phyloP scores from a whole-genome alignment of 208 protist genomes.

The Wallacemonas sp. region DNA sequence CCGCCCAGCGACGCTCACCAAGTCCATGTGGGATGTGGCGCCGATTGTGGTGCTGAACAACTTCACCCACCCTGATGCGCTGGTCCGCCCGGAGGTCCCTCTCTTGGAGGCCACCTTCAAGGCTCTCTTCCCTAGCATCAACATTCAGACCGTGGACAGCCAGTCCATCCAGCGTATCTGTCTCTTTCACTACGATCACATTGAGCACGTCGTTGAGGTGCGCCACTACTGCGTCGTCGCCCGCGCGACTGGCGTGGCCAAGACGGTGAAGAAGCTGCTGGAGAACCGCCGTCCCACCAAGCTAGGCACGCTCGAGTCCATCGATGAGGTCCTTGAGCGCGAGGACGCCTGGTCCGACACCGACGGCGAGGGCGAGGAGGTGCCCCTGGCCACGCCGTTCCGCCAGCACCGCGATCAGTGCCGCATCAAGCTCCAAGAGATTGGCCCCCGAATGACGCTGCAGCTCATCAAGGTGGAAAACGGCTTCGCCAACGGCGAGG shows the following conservation, averaged over 20 bases:
- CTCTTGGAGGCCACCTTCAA: conserved; percentile 87
- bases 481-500: conserved; percentile 85
- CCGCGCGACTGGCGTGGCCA: conserved; percentile 70
- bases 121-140: conserved; percentile 80
- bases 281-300: conserved; percentile 82
- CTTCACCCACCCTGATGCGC: conserved; percentile 80
- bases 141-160: conserved; percentile 82
- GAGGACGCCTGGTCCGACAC: conserved; percentile 90
- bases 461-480: conserved; percentile 90
- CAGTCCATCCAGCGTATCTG: conserved; percentile 84
- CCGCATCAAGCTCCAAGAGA: conserved; percentile 91
- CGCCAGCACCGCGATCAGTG: conserved; percentile 87
- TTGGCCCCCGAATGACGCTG: conserved; percentile 91
- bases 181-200: conserved; percentile 90
- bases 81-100: conserved; percentile 64
- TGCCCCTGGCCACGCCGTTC: conserved; percentile 84
- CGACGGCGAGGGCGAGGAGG: conserved; percentile 91
- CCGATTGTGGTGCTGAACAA: conserved; percentile 93
- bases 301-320: conserved; percentile 72
- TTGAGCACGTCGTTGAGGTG: conserved; percentile 84
- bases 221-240: conserved; percentile 91
- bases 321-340: conserved; percentile 82
- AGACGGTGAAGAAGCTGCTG: conserved; percentile 89
- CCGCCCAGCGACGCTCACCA: conserved; percentile 52
- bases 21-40: conserved; percentile 77